Base-by-base conservation (phyloP, 306 rosid species). In the Geum urbanum region DNA sequence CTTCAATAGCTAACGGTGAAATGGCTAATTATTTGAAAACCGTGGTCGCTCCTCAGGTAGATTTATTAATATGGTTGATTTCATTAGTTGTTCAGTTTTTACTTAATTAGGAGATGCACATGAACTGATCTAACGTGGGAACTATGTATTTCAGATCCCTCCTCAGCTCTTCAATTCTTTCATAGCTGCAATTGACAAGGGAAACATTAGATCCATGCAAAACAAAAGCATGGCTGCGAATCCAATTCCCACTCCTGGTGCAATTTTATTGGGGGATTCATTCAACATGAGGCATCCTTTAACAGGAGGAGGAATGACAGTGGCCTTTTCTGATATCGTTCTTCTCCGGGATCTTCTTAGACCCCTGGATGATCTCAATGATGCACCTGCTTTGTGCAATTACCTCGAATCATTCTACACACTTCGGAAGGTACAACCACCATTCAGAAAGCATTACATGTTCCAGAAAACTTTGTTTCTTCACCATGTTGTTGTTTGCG, bases 281-380 rank as follows among this genome's bases (percentile, higher is more conserved):
- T 54, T 54, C 59, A 55, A 55, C 39, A 55, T 55, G 60, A 20
- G 60, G 37, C 60, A 55, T 55, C 60, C 60, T 55, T 55, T 55
- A 20, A 55, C 37, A 9, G 60, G 59, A 54, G 59, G 35, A 19
- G 60, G 60, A 55, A 55, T 55, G 60, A 20, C 37, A 0, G 59
- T 55, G 2, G 60, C 60, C 22, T 37, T 55, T n/a, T 55, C 60
- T 1, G 60, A 55, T 7, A 55, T 55, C 22, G 16, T 55, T 55
- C 37, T 55, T 55, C 24, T 55, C 60, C 60, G 11, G 0, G 8
- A 22, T 55, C 37, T 55, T 55, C 60, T 55, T 55, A 20, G 60
- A 55, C 37, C 60, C 4, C 7, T 55, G 0, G 2, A 7, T 22
- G 60, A 20, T 55, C 60, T 55, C 60, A 8, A 10, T 55, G 37